phyloP scores from a whole-genome alignment of 306 rosid species.

The Gillenia trifoliata region DNA sequence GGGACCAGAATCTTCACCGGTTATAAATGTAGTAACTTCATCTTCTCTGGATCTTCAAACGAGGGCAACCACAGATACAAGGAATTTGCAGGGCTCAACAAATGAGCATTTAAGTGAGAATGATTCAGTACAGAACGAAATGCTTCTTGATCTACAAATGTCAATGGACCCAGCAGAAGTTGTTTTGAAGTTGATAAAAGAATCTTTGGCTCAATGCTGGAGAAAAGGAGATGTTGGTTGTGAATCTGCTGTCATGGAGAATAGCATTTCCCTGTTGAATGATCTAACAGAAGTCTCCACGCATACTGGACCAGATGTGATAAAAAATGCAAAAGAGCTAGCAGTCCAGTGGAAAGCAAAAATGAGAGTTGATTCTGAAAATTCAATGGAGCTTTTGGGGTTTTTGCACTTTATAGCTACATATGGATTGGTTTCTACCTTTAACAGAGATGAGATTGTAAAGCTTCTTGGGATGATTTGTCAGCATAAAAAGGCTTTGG shows the following conservation, averaged over 20 bases:
- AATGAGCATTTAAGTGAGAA: slow-evolving; percentile 6
- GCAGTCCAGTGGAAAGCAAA: slow-evolving; percentile 41
- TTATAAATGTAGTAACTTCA: neutral
- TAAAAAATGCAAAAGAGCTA: slow-evolving; percentile 41
- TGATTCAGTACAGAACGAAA: neutral
- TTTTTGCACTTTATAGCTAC: slow-evolving; percentile 42
- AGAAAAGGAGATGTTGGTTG: slow-evolving; percentile 14
- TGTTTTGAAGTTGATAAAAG: slow-evolving; percentile 16
- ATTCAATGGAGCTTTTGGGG: slow-evolving; percentile 38
- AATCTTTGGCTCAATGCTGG: slow-evolving; percentile 19
- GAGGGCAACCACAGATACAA: slow-evolving; percentile 15
- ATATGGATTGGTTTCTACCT: slow-evolving; percentile 38
- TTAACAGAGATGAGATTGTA: slow-evolving; percentile 36
- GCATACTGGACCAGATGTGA: slow-evolving; percentile 23
- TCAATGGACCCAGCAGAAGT: slow-evolving; percentile 12
- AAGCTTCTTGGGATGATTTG: slow-evolving; percentile 37
- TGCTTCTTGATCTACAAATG: neutral
- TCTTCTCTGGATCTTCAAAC: slow-evolving; percentile 23
- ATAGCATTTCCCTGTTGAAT: slow-evolving; percentile 18
- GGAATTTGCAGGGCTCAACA: slow-evolving; percentile 15
- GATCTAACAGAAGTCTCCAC: slow-evolving; percentile 24
- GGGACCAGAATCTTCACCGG: slow-evolving; percentile 10
- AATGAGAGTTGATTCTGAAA: slow-evolving; percentile 19
- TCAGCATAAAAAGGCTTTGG: slow-evolving; percentile 36
- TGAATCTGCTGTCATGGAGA: slow-evolving; percentile 12